These are phyloP conservation scores for Candida loeiensis DNA, from an alignment of 805 yeast species.

Conservation along the genomic window DNA sequence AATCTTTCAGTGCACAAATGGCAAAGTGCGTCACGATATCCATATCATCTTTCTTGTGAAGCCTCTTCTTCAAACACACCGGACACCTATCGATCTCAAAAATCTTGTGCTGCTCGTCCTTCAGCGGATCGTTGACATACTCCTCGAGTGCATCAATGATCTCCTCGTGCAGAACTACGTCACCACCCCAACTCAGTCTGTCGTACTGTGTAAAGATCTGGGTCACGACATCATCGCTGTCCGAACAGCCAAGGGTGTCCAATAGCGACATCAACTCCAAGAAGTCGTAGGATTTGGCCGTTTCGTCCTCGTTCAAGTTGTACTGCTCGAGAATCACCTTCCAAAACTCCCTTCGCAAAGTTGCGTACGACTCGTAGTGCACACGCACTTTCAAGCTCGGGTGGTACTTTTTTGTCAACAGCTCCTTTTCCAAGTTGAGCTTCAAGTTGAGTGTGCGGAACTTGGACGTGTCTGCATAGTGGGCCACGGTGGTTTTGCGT, in stretches of 20 bases:
- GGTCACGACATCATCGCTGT: conserved; percentile 52
- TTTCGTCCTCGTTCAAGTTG: conserved; percentile 35
- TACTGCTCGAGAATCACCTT: conserved; percentile 53
- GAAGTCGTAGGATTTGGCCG: conserved; percentile 43
- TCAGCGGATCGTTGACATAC: conserved; percentile 22
- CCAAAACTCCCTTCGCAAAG: conserved; percentile 70
- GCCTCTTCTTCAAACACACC: conserved; percentile 61
- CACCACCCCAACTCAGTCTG: conserved; percentile 54
- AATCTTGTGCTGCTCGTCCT: conserved; percentile 33
- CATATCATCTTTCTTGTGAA: conserved; percentile 49
- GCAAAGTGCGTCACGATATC: conserved; percentile 87
- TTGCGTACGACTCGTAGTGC: conserved; percentile 63
- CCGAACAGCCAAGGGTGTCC: conserved; percentile 55
- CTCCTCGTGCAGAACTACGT: conserved; percentile 42
- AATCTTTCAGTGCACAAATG: conserved; percentile 74
- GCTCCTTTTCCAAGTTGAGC: conserved; percentile 28
- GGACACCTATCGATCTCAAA: conserved; percentile 76
- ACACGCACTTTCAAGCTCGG: conserved; percentile 61
- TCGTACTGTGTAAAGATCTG: conserved; percentile 46
- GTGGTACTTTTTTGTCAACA: conserved; percentile 34
- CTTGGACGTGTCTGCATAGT: conserved; percentile 36
- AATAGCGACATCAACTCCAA: conserved; percentile 63
- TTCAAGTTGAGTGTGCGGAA: conserved; percentile 41
- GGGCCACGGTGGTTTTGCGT: conserved; percentile 27
- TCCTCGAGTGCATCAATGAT: conserved; percentile 46